phyloP scores from a whole-genome alignment of 2,329 filamentous ascomycete species.

The Microsporum canis region DNA sequence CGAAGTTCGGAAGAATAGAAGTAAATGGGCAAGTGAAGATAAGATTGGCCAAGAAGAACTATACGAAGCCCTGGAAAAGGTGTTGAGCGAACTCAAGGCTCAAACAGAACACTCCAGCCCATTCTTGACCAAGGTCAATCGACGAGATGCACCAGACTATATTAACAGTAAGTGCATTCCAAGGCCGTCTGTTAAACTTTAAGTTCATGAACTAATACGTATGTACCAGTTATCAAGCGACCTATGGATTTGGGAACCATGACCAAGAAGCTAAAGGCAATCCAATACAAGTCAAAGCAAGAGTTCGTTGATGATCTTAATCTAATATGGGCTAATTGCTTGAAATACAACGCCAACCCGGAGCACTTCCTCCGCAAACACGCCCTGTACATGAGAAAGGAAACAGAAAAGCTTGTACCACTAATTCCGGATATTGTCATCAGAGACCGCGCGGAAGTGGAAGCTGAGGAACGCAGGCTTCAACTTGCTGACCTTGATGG shows the following conservation, averaged over 20 bases:
- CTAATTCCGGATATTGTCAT: slow-evolving; percentile 89
- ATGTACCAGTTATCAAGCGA: slow-evolving; percentile 65
- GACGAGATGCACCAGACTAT: slow-evolving; percentile 93
- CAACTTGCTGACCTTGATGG: slow-evolving; percentile 72
- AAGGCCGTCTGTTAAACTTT: neutral
- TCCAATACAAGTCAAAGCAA: slow-evolving; percentile 75
- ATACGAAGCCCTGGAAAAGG: slow-evolving; percentile 93
- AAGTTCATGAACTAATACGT: neutral
- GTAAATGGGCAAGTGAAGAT: slow-evolving; percentile 98
- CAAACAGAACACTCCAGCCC: slow-evolving; percentile 97
- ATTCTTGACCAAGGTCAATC: slow-evolving; percentile 88
- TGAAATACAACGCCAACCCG: slow-evolving; percentile 88
- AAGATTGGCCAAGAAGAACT: slow-evolving; percentile 95
- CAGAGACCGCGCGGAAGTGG: slow-evolving; percentile 82
- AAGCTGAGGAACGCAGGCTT: slow-evolving; percentile 70
- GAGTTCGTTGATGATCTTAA: slow-evolving; percentile 92
- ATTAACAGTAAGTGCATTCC: slow-evolving; percentile 57
- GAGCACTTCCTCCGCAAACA: slow-evolving; percentile 81
- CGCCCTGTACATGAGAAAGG: slow-evolving; percentile 91
- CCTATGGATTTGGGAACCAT: slow-evolving; percentile 97
- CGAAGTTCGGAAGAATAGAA: slow-evolving; percentile 92
- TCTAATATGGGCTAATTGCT: slow-evolving; percentile 92
- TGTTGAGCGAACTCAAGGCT: slow-evolving; percentile 90
- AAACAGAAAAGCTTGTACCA: slow-evolving; percentile 91
- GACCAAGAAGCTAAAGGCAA: slow-evolving; percentile 88